A percentile compares a stretch with the other conserved stretches of the same genome.
Conservation (phyloP, 163 green algal genomes). For the Trebouxiophyceae sp. region DNA sequence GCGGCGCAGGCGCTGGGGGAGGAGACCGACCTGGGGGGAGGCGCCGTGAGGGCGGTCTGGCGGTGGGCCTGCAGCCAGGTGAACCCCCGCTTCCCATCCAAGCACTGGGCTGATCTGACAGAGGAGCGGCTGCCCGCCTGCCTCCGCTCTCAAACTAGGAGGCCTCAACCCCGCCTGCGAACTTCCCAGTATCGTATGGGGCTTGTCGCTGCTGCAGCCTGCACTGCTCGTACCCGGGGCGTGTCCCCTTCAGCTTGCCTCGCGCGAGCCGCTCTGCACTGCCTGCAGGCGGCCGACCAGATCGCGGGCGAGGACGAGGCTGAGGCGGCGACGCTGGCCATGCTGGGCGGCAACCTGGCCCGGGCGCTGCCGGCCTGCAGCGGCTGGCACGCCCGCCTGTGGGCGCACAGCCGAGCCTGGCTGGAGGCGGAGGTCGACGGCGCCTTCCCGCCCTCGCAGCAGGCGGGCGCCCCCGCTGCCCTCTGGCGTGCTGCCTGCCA, state of each 20-base stretch:
- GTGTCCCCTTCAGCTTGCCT: too few relatives aligned
- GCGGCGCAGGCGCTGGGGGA: background rate
- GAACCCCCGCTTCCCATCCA: too few relatives aligned
- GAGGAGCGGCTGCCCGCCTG: too few relatives aligned
- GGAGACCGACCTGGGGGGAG: background rate
- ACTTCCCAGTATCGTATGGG: too few relatives aligned
- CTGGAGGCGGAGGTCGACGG: background rate
- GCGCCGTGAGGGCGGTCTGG: background rate
- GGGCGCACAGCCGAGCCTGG: background rate
- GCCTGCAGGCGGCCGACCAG: background rate
- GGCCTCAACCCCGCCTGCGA: too few relatives aligned
- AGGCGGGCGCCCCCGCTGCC: background rate
- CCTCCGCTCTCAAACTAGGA: too few relatives aligned
- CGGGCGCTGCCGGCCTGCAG: background rate
- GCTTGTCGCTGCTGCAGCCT: too few relatives aligned
- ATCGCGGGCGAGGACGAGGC: background rate
- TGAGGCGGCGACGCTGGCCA: background rate
- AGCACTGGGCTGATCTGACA: too few relatives aligned
- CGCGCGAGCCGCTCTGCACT: too few relatives aligned
- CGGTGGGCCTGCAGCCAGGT: background rate
- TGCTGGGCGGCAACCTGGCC: background rate
- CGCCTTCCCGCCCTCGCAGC: background rate
- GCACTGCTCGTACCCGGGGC: too few relatives aligned
- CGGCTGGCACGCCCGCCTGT: background rate
- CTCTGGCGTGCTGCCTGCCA: too few relatives aligned